Evolutionary conservation across 1,284 basidiomycete species (phyloP).

Genomic region (Irpex sp.): DNA sequence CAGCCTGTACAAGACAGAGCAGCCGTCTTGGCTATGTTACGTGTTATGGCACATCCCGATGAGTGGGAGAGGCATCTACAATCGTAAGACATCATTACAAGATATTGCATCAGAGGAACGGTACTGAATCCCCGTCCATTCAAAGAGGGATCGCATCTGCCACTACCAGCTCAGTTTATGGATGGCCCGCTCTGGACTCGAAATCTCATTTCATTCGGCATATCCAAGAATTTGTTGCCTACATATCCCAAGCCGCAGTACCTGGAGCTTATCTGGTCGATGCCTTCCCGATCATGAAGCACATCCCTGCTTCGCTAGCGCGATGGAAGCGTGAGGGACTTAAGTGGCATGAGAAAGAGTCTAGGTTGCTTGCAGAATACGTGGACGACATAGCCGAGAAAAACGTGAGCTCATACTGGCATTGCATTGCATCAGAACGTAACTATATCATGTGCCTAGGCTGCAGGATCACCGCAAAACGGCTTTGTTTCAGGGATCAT

Average conservation of each 20-base stretch:
- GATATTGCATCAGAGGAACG: background rate
- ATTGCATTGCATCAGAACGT: too few species aligned
- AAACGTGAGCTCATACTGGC: background rate
- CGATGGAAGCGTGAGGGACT: conserved; percentile 10
- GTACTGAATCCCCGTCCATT: background rate
- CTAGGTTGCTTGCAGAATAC: conserved; percentile 7
- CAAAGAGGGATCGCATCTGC: background rate
- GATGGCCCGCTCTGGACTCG: background rate
- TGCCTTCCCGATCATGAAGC: conserved; percentile 5
- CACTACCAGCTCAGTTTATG: background rate
- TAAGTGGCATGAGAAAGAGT: conserved; percentile 5
- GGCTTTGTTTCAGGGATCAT: background rate
- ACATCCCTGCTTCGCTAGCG: conserved; percentile 6
- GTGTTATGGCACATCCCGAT: background rate
- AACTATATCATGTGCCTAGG: background rate
- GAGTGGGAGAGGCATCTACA: background rate
- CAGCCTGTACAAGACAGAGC: background rate
- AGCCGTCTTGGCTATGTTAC: background rate
- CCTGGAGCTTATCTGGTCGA: background rate
- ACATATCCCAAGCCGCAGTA: background rate
- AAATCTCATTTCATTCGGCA: background rate
- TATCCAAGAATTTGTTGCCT: background rate
- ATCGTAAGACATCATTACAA: background rate
- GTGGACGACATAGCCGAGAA: background rate
- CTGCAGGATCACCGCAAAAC: background rate